Evolutionary conservation across 495 filamentous ascomycete genomes (phyloP).

Genomic region (Penicillium taxi): DNA sequence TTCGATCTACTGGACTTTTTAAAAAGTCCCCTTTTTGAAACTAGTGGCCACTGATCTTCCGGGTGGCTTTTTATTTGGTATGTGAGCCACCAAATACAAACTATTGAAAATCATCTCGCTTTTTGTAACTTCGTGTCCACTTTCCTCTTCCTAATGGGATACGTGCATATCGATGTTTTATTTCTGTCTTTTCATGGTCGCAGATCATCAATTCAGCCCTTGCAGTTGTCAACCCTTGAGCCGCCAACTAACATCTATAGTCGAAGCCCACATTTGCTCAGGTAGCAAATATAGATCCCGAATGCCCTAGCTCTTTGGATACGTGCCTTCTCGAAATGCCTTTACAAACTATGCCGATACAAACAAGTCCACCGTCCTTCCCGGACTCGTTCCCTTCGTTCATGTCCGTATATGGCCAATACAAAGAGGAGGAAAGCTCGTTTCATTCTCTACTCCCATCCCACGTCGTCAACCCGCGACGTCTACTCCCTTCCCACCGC

Average conservation of each 20-base stretch:
- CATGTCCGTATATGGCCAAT: constrained; percentile 57
- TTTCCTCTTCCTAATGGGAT: constrained; percentile 1
- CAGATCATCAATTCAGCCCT: constrained; percentile 21
- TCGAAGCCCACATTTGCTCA: constrained; percentile 37
- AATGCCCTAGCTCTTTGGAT: constrained; percentile 15
- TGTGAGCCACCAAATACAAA: constrained; percentile 7
- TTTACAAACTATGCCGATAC: constrained; percentile 36
- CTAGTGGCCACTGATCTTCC: constrained; percentile 4
- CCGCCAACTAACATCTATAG: constrained; percentile 1
- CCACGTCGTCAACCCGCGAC: constrained; percentile 25
- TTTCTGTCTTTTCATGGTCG: constrained; percentile 13
- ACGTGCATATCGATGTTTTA: constrained; percentile 12
- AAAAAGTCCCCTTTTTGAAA: not conserved
- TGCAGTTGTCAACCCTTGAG: constrained; percentile 11
- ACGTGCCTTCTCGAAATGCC: constrained; percentile 5
- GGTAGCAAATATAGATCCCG: constrained; percentile 32
- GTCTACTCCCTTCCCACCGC: constrained; percentile 30
- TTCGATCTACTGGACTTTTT: not conserved
- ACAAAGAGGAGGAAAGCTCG: constrained; percentile 26
- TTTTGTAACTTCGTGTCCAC: constrained; percentile 1
- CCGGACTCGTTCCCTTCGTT: constrained; percentile 63
- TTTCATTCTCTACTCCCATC: constrained; percentile 21
- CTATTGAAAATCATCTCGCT: not conserved
- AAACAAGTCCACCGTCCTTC: constrained; percentile 39
- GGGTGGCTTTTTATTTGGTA: constrained; percentile 14